Percentiles rank a stretch among this genome's conserved stretches.
phyloP scores from a whole-genome alignment of 192 early-diverging fungal genomes.

The Neocallimastix lanati region DNA sequence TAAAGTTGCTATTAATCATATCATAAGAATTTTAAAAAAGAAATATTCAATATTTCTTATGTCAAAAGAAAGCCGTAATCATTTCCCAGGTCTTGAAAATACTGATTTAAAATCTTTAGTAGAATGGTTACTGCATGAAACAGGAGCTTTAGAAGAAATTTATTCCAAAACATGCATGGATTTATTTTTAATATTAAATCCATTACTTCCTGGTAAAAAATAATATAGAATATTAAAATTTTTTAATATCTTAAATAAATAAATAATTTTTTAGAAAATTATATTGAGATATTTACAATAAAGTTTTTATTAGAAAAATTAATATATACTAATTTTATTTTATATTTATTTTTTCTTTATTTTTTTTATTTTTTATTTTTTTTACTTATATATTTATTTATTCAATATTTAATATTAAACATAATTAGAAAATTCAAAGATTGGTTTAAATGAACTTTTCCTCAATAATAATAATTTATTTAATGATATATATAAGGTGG shows the following conservation, averaged over 20 bases:
- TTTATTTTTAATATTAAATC: slow-evolving; percentile 37
- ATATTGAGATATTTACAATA: too few relatives aligned
- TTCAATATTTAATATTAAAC: too few relatives aligned
- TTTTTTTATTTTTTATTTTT: too few relatives aligned
- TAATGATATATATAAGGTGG: neutral
- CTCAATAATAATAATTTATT: neutral
- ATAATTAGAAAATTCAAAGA: neutral
- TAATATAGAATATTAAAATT: neutral
- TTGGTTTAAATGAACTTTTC: neutral
- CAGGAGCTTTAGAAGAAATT: slow-evolving; percentile 18
- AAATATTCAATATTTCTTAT: slow-evolving; percentile 29
- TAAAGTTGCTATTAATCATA: slow-evolving; percentile 27
- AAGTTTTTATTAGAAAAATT: too few relatives aligned
- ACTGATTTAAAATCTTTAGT: slow-evolving; percentile 25
- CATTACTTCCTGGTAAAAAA: slow-evolving; percentile 19
- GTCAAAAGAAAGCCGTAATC: slow-evolving; percentile 13
- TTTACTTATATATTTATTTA: too few relatives aligned
- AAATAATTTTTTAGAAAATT: too few relatives aligned
- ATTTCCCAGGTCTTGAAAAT: slow-evolving; percentile 19
- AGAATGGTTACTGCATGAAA: slow-evolving; percentile 38
- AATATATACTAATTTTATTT: too few relatives aligned
- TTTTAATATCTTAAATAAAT: too few relatives aligned
- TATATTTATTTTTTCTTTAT: too few relatives aligned
- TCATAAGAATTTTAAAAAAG: slow-evolving; percentile 35
- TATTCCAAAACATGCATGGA: slow-evolving; percentile 45